A percentile compares a stretch with the other conserved stretches of the same genome.
phyloP scores from a whole-genome alignment of 768 basidiomycete species.

The Pleurotus giganteus region DNA sequence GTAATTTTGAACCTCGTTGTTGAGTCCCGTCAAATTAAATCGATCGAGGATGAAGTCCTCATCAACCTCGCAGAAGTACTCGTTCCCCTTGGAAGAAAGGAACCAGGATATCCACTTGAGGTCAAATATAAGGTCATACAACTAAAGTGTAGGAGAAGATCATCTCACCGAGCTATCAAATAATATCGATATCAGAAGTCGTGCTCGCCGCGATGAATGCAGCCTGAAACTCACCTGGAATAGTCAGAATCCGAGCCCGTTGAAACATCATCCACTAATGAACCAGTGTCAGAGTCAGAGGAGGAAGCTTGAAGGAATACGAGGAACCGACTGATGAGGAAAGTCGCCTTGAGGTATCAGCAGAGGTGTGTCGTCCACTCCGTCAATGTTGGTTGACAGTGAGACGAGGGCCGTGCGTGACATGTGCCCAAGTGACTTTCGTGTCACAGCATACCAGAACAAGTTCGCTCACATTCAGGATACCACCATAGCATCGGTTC shows the following conservation, averaged over 20 bases:
- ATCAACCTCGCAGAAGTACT: constrained; percentile 99
- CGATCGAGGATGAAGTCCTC: constrained; percentile 98
- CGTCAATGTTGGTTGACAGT: not conserved
- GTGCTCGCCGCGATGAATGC: constrained; percentile 10
- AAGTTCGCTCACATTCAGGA: not conserved
- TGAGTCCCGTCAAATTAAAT: constrained; percentile 96
- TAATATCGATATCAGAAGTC: constrained; percentile 11
- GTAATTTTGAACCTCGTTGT: constrained; percentile 95
- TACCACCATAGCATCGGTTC: not conserved
- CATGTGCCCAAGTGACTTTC: constrained; percentile 1
- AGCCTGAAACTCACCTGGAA: constrained; percentile 66
- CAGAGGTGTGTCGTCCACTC: not conserved
- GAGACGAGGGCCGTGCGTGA: not conserved
- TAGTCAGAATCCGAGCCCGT: constrained; percentile 96
- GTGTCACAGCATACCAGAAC: no score
- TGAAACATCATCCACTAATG: constrained; percentile 77
- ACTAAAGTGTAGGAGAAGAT: constrained; percentile 2
- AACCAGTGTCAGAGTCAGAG: constrained; percentile 3
- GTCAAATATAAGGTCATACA: constrained; percentile 4
- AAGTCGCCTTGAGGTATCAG: not conserved
- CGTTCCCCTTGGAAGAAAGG: constrained; percentile 94
- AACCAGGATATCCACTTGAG: constrained; percentile 98
- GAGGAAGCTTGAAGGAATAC: not conserved
- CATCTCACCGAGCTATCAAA: constrained; percentile 34
- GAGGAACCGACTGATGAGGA: constrained; percentile 6